Evolutionary conservation across 306 rosid genomes (phyloP), one percentile per base, ranked within the genome.

Genomic region (Citrullus mucosospermus): DNA sequence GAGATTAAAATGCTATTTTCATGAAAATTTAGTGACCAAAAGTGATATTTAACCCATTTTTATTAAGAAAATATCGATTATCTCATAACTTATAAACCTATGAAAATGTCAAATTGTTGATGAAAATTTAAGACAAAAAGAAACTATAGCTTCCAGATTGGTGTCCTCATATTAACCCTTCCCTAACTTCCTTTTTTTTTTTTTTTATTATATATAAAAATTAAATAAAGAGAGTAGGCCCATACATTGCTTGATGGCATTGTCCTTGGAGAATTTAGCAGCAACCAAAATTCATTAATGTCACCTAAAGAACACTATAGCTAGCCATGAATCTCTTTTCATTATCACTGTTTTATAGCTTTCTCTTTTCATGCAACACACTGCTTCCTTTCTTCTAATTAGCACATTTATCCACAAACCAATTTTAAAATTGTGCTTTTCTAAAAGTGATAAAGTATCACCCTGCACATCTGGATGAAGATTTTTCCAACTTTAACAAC

Each of bases 171-270:
- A 48, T 11, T 48, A 48, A 48, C 53, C 4, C 53, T 25, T 48
- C 53, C 53, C 53, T 48, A 48, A 48, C 53, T 48, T 48, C 0
- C 0, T 32, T 2, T 32, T 43, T 43, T 43, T 43, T 43, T 43
- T 11, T 25, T 0, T 25, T 25, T 0, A 25, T 25, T 1, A 48
- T 48, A 48, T 48, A 48, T 48, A 3, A 25, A 25, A 25, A 25
- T 25, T 48, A 48, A 0, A 48, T 48, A 48, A 48, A 48, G 6
- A 48, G 17, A 71, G 77, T 73, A 73, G 77, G 77, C 44, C 77
- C 77, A 73, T 34, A 73, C 60, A 71, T 71, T 71, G 76, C 76
- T 71, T 71, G 76, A 48, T 71, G 76, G 6, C 55, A 71, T 48
- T 46, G 76, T 28, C 76, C 44, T 69, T 20, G 36, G 75, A 44